These are phyloP conservation scores for Trifolium subterraneum DNA, from an alignment of 306 rosid species.

Conservation along the genomic window DNA sequence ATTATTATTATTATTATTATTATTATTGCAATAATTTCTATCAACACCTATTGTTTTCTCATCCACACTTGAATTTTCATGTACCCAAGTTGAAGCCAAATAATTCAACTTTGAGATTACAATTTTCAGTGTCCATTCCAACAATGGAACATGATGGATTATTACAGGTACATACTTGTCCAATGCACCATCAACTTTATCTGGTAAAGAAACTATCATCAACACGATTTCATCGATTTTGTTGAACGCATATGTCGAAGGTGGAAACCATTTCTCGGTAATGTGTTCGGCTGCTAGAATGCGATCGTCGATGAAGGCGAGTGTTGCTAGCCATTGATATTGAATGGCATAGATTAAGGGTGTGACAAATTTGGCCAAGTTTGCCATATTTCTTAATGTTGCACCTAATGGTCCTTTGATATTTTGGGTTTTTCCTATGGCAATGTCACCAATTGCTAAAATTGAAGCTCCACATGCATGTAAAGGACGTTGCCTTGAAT, in stretches of 20 bases:
- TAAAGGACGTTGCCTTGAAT: slow-evolving; percentile 61
- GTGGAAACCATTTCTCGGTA: slow-evolving; percentile 60
- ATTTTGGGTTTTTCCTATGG: slow-evolving; percentile 48
- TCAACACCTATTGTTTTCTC: slow-evolving; percentile 58
- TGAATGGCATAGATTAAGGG: slow-evolving; percentile 52
- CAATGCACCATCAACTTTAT: slow-evolving; percentile 52
- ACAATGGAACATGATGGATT: slow-evolving; percentile 40
- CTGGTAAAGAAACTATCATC: slow-evolving; percentile 48
- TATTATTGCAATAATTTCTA: slow-evolving; percentile 30
- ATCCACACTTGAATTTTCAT: slow-evolving; percentile 46
- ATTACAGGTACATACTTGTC: slow-evolving; percentile 43
- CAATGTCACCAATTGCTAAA: slow-evolving; percentile 48
- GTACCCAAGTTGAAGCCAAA: slow-evolving; percentile 49
- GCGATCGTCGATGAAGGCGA: slow-evolving; percentile 60
- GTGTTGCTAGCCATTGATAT: slow-evolving; percentile 54
- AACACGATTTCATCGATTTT: slow-evolving; percentile 59
- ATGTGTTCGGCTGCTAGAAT: slow-evolving; percentile 49
- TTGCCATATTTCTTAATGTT: slow-evolving; percentile 44
- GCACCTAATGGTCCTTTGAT: slow-evolving; percentile 64
- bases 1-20: no score
- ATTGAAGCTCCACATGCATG: slow-evolving; percentile 66
- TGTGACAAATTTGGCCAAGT: slow-evolving; percentile 37
- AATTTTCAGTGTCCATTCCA: slow-evolving; percentile 53
- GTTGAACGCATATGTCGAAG: slow-evolving; percentile 52
- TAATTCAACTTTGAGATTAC: slow-evolving; percentile 52